Evolutionary conservation across 1,139 yeast species (phyloP), one percentile per base, ranked within the genome.

Genomic region (Candida tetrigidarum): DNA sequence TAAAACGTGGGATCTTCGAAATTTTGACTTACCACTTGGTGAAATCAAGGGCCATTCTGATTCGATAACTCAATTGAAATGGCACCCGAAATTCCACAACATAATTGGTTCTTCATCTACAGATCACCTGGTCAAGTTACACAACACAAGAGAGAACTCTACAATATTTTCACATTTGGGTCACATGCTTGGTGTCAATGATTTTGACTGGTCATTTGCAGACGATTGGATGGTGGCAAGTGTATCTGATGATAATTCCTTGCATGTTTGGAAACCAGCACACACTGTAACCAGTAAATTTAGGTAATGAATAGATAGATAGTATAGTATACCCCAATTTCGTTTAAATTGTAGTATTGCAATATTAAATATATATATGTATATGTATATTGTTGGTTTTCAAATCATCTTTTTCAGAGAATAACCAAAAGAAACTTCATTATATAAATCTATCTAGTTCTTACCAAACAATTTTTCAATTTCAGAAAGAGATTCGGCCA

Each of bases 401-500:
- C 10, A 18, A 19, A 32, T n/a, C n/a, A 25, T 11, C 6, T 18
- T 12, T n/a, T 5, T 25, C 7, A 25, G n/a, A 25, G 16, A 15
- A 7, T 15, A 18, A n/a, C 16, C 36, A 8, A 32, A 32, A 41
- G 9, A 32, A 41, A 11, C 14, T 5, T n/a, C 25, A 8, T 27
- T 30, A 23, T 37, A 36, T 41, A 35, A 27, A 39, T 36, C 33
- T 30, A 46, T 48, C 57, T 64, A 69, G 57, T 69, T 74, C 66
- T 72, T 73, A 48, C 78, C 68, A 54, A 92, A 90, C 68, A 91
- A 76, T 71, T 82, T 86, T 81, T 93, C 99, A 63, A 92, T 80
- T 63, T 93, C 98, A 63, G 88, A 78, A 60, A 93, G 86, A 58
- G 97, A 83, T 79, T 93, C 97, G 64, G 84, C 80, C 70, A 93